Conservation (phyloP, 2,329 filamentous ascomycete species). For the Diaporthe nobilis region DNA sequence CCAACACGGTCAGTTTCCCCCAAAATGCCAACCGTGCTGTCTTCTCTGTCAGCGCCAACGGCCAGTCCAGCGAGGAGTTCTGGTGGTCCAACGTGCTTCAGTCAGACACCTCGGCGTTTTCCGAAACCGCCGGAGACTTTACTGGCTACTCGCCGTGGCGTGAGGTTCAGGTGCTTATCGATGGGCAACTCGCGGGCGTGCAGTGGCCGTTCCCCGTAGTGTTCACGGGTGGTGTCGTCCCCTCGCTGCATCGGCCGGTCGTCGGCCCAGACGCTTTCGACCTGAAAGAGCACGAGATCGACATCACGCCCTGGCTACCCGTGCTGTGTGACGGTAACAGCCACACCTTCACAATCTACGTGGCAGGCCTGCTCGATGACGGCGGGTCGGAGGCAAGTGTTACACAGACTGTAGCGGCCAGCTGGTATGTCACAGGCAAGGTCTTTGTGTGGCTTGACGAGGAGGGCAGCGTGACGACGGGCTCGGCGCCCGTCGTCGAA, state of each 20-base stretch:
- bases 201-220: conserved; percentile 87
- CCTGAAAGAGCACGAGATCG: conserved; percentile 83
- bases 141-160: conserved; percentile 81
- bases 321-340: conserved; percentile 74
- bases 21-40: conserved; percentile 77
- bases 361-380: conserved; percentile 75
- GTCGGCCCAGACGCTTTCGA: conserved; percentile 86
- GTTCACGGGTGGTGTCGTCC: conserved; percentile 85
- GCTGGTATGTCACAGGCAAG: conserved; percentile 85
- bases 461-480: conserved; percentile 65
- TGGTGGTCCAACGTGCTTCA: conserved; percentile 87
- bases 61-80: conserved; percentile 83
- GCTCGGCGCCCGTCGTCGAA: conserved; percentile 52
- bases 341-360: conserved; percentile 78
- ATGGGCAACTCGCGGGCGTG: conserved; percentile 79
- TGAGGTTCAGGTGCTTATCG: conserved; percentile 83
- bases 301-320: conserved; percentile 83
- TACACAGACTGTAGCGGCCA: conserved; percentile 70
- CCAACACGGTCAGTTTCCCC: conserved; percentile 73
- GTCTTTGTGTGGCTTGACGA: conserved; percentile 82
- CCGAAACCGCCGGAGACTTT: conserved; percentile 66
- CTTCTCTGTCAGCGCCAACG: conserved; percentile 82
- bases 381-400: conserved; percentile 62
- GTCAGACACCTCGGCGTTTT: conserved; percentile 72
- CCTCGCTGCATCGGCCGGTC: conserved; percentile 82